phyloP scores from a whole-genome alignment of 2,329 filamentous ascomycete genomes.

The Parastagonospora nodorum region DNA sequence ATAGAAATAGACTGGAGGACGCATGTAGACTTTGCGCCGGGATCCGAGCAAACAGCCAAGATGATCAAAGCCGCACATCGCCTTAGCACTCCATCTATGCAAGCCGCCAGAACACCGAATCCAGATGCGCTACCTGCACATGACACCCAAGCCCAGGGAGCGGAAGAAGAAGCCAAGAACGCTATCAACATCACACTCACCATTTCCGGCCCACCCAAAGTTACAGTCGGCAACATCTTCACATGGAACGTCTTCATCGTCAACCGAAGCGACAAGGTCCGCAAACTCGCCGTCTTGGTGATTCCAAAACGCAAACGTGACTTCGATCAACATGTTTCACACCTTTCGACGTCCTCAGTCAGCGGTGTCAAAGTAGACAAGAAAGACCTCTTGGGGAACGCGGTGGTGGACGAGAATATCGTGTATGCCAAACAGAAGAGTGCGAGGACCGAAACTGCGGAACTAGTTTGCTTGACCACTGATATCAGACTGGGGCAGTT shows the following conservation, averaged over 20 bases:
- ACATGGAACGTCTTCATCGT: slow-evolving; percentile 76
- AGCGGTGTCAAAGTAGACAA: slow-evolving; percentile 33
- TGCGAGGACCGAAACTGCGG: slow-evolving; percentile 65
- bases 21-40: slow-evolving; percentile 66
- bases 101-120: slow-evolving; percentile 22
- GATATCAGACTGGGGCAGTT: slow-evolving; percentile 76
- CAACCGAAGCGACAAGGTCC: slow-evolving; percentile 66
- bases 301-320: slow-evolving; percentile 67
- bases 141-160: slow-evolving; percentile 17
- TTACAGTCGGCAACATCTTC: slow-evolving; percentile 70
- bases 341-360: slow-evolving; percentile 49
- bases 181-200: slow-evolving; percentile 77
- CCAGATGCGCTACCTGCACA: slow-evolving; percentile 35
- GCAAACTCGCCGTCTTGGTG: slow-evolving; percentile 72
- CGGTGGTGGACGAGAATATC: slow-evolving; percentile 72
- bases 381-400: slow-evolving; percentile 60
- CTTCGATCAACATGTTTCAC: slow-evolving; percentile 50
- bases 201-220: slow-evolving; percentile 66
- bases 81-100: slow-evolving; percentile 31
- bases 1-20: slow-evolving; percentile 72
- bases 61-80: slow-evolving; percentile 37
- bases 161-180: slow-evolving; percentile 24
- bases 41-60: slow-evolving; percentile 48
- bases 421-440: slow-evolving; percentile 73
- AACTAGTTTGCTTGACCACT: slow-evolving; percentile 75